These are phyloP conservation scores for Arthrinium puccinioides DNA, from an alignment of 2,329 filamentous ascomycete genomes.

Conservation along the genomic window DNA sequence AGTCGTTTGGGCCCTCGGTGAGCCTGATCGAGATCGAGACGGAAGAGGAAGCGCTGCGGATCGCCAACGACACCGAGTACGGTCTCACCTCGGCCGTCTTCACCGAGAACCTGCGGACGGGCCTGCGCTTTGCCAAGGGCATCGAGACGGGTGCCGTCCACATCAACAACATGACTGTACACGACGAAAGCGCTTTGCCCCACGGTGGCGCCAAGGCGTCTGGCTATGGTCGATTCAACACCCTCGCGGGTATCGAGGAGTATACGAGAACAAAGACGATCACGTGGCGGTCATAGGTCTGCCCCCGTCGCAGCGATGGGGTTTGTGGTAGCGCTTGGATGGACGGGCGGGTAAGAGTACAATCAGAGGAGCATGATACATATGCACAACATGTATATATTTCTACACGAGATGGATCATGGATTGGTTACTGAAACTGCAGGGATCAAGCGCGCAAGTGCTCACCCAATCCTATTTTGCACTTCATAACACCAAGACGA, in stretches of 20 bases:
- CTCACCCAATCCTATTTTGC: too few species aligned
- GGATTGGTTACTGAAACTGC: too few species aligned
- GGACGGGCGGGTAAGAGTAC: too few species aligned
- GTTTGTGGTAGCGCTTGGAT: background rate
- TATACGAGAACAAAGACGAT: constrained; percentile 23
- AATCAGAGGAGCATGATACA: too few species aligned
- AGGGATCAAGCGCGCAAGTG: too few species aligned
- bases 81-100: constrained; percentile 59
- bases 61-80: constrained; percentile 65
- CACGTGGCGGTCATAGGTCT: constrained; percentile 18
- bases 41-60: constrained; percentile 55
- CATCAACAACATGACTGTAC: constrained; percentile 35
- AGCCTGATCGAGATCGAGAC: constrained; percentile 50
- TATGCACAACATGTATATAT: too few species aligned
- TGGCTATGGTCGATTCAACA: constrained; percentile 34
- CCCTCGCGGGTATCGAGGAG: constrained; percentile 20
- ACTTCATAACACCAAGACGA: too few species aligned
- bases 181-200: constrained; percentile 33
- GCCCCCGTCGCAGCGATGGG: too few species aligned
- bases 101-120: constrained; percentile 50
- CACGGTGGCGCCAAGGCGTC: constrained; percentile 33
- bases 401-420: too few species aligned
- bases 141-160: constrained; percentile 48
- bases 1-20: constrained; percentile 61
- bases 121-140: constrained; percentile 41